Percentiles rank a stretch among this genome's conserved stretches.
Conservation (phyloP, 2,329 filamentous ascomycete genomes). For the Colletotrichum scovillei region DNA sequence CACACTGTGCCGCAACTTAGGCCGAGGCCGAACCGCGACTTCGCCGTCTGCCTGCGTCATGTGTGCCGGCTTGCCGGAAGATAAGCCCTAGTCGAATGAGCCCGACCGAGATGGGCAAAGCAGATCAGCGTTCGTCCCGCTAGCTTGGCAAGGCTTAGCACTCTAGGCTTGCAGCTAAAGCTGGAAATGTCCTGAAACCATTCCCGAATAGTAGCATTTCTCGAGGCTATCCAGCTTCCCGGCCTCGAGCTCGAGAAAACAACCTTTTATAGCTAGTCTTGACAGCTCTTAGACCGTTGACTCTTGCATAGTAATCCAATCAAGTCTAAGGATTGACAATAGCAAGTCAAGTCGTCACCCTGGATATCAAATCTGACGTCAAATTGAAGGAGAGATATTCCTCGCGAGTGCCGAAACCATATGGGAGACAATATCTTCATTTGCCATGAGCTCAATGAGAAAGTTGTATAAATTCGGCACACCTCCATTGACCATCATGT, state of each 20-base stretch:
- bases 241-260: not conserved
- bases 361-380: not conserved
- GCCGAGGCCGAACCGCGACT: not conserved
- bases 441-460: not conserved
- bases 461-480: not conserved
- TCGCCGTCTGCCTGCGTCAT: not conserved
- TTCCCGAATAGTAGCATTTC: not conserved
- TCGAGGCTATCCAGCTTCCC: not conserved
- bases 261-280: not conserved
- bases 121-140: not conserved
- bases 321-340: not conserved
- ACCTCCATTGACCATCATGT: not conserved
- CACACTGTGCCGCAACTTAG: not conserved
- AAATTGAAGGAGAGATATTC: not conserved
- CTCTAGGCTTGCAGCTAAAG: not conserved
- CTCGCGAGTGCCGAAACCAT: not conserved
- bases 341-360: too few species aligned
- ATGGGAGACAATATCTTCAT: not conserved
- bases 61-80: not conserved
- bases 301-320: not conserved
- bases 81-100: not conserved
- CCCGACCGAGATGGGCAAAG: not conserved
- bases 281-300: not conserved
- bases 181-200: not conserved
- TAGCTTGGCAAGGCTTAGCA: not conserved